Evolutionary conservation across 495 filamentous ascomycete genomes (phyloP), one percentile per base, ranked within the genome.

Genomic region (Penicillium bovifimosum): DNA sequence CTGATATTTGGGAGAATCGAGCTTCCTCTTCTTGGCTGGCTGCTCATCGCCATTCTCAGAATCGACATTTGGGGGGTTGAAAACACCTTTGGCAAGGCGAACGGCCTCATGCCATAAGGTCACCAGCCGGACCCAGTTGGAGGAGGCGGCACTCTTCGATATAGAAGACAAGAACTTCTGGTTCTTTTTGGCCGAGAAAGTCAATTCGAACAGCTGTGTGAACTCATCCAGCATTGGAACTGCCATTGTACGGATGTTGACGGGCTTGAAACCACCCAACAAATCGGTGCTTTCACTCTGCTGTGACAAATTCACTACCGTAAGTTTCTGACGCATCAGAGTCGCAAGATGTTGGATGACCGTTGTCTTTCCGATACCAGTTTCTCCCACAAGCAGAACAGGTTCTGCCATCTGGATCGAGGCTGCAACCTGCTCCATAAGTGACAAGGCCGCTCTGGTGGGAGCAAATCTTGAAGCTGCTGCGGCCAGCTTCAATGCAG

Each of bases 291-390:
- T 88, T 71, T 99, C 95, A 65, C 91, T 97, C 62, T 99, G 95
- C 65, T 99, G 95, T 0, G 95, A 97, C 59, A 99, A 65, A 65
- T 99, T 99, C 56, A 97, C 86, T 1, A 91, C 87, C 0, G 86
- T 86, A 3, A 99, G 79, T 55, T 90, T 90, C 54, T 86, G 84
- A 0, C 91, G 86, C 27, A 95, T 78, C 13, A 85, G 74, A 28
- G 86, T 82, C 3, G 95, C 91, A 50, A 99, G 74, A 58, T 96
- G 90, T 63, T 99, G 95, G 39, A 99, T 83, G 10, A 92, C 85
- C 1, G 91, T 91, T 2, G 95, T 99, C 70, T 99, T 99, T 61
- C 95, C 95, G 43, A 93, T 96, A 70, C 95, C 95, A 3, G 95
- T 99, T 71, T 99, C 95, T 55, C 95, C 95, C 33, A 99, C 93